Evolutionary conservation across 2,329 filamentous ascomycete species (phyloP).

Genomic region (Fusarium sp.): DNA sequence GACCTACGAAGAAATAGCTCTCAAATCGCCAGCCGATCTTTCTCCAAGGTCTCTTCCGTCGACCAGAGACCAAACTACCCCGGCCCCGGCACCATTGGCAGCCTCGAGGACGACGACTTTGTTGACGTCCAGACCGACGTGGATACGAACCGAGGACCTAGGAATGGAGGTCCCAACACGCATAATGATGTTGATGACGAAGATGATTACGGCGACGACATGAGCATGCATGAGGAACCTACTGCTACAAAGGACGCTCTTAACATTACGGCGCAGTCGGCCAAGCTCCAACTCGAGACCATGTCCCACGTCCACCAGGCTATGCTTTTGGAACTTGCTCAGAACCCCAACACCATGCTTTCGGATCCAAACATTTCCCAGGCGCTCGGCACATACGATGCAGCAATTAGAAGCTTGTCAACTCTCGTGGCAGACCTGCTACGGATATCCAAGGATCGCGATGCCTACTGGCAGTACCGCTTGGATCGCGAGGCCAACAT

Average conservation of each 20-base stretch:
- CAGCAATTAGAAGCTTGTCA: slow-evolving; percentile 88
- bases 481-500: slow-evolving; percentile 92
- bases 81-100: slow-evolving; percentile 60
- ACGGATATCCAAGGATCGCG: slow-evolving; percentile 92
- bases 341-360: slow-evolving; percentile 78
- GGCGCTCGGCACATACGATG: slow-evolving; percentile 87
- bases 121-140: slow-evolving; percentile 61
- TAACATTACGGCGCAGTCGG: slow-evolving; percentile 96
- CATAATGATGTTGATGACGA: slow-evolving; percentile 73
- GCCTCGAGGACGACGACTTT: slow-evolving; percentile 65
- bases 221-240: slow-evolving; percentile 79
- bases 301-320: slow-evolving; percentile 88
- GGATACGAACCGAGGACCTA: slow-evolving; percentile 52
- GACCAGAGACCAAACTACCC: slow-evolving; percentile 52
- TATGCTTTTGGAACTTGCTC: slow-evolving; percentile 74
- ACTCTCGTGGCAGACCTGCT: slow-evolving; percentile 86
- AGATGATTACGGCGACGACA: slow-evolving; percentile 78
- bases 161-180: slow-evolving; percentile 50
- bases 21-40: slow-evolving; percentile 53
- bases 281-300: slow-evolving; percentile 91
- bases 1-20: slow-evolving; percentile 59
- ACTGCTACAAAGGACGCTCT: slow-evolving; percentile 90
- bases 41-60: slow-evolving; percentile 41
- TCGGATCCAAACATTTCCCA: slow-evolving; percentile 81
- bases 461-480: slow-evolving; percentile 96